Conservation (phyloP, 768 basidiomycete genomes). For the Russula sp. region DNA sequence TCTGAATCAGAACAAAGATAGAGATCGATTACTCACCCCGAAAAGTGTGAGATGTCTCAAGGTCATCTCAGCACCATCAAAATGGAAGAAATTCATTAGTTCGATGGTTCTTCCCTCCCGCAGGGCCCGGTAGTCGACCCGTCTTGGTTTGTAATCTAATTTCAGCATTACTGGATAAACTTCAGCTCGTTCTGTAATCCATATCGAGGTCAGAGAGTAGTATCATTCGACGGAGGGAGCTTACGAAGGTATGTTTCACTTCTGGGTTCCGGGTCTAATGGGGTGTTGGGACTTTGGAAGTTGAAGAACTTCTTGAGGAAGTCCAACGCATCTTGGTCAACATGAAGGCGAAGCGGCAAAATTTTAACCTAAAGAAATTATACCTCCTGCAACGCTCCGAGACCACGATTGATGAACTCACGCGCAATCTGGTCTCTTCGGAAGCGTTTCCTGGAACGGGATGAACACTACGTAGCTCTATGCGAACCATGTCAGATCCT, state of each 20-base stretch:
- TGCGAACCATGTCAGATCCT: conserved; percentile 87
- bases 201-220: conserved; percentile 3
- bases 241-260: conserved; percentile 71
- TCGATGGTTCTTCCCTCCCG: conserved; percentile 90
- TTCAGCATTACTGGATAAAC: conserved; percentile 94
- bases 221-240: conserved; percentile 26
- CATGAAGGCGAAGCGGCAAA: conserved; percentile 83
- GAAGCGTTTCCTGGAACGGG: conserved; percentile 61
- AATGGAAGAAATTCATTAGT: conserved; percentile 99
- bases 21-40: conserved; percentile 55
- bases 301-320: conserved; percentile 96
- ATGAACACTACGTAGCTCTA: conserved; percentile 70
- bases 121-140: conserved; percentile 90
- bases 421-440: conserved; percentile 75
- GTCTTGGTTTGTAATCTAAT: conserved; percentile 96
- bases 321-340: conserved; percentile 98
- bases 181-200: conserved; percentile 74
- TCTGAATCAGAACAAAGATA: not conserved
- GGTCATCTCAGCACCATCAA: conserved; percentile 98
- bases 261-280: conserved; percentile 32
- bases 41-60: conserved; percentile 85
- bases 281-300: conserved; percentile 61
- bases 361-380: conserved; percentile 64
- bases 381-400: conserved; percentile 2
- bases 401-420: conserved; percentile 34